A percentile compares a stretch with the other conserved stretches of the same genome.
Conservation (phyloP, 2,329 filamentous ascomycete species). For the Claviceps africana region DNA sequence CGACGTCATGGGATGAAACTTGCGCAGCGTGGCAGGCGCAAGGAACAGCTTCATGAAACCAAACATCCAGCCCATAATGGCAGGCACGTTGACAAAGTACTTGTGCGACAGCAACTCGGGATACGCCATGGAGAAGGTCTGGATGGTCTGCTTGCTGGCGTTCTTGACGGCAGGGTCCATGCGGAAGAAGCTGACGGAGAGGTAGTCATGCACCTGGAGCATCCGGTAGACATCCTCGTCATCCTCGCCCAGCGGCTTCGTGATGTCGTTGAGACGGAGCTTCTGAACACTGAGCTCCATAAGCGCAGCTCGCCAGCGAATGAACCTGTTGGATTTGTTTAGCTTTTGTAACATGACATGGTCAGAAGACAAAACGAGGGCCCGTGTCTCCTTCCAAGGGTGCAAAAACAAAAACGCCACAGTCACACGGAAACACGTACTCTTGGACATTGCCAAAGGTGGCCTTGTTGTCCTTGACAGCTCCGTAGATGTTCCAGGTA, state of each 20-base stretch:
- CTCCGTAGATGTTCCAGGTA: conserved; percentile 89
- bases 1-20: conserved; percentile 65
- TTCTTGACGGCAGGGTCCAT: conserved; percentile 64
- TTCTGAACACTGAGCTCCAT: conserved; percentile 77
- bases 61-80: conserved; percentile 82
- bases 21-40: conserved; percentile 58
- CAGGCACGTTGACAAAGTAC: conserved; percentile 90
- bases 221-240: conserved; percentile 78
- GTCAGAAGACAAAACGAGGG: too few relatives aligned
- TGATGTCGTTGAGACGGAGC: conserved; percentile 56
- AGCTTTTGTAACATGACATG: too few relatives aligned
- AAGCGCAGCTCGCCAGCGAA: conserved; percentile 76
- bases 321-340: conserved; percentile 51
- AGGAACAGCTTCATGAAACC: conserved; percentile 62
- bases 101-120: conserved; percentile 75
- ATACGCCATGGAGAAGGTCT: conserved; percentile 68
- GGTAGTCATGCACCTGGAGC: conserved; percentile 88
- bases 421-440: conserved; percentile 32
- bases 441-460: conserved; percentile 74
- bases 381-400: background rate
- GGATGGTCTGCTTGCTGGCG: conserved; percentile 67
- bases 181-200: conserved; percentile 72
- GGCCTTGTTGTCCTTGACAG: conserved; percentile 65
- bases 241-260: conserved; percentile 55
- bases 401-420: background rate